These are phyloP conservation scores for Fraxinus anomala DNA, from an alignment of 257 asterid species.

Conservation along the genomic window DNA sequence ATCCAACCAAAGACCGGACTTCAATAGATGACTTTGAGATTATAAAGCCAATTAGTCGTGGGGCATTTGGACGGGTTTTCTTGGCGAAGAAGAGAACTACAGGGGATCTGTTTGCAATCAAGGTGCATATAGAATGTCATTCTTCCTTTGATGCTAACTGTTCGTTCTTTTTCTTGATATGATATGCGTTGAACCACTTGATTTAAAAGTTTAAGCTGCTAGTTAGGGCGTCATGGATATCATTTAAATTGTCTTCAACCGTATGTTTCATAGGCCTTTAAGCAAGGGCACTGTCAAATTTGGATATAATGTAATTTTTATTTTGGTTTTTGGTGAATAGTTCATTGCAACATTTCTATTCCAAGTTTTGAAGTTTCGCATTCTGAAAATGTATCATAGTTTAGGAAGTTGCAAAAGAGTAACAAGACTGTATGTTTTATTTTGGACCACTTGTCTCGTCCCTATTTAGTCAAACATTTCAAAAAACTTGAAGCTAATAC, in stretches of 20 bases:
- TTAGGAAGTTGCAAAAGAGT: neutral
- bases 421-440: neutral
- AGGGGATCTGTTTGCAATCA: slow-evolving; percentile 93
- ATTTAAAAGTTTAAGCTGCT: too few relatives aligned
- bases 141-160: slow-evolving; percentile 8
- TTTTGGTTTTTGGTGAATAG: neutral
- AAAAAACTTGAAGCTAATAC: neutral
- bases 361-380: neutral
- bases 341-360: neutral
- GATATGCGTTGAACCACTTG: neutral
- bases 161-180: neutral
- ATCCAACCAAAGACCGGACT: slow-evolving; percentile 88
- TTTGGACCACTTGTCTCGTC: neutral
- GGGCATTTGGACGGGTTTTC: slow-evolving; percentile 98
- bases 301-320: neutral
- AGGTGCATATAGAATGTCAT: slow-evolving; percentile 50
- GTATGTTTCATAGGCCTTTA: too few relatives aligned
- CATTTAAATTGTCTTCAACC: too few relatives aligned
- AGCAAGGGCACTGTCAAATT: neutral
- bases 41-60: slow-evolving; percentile 97
- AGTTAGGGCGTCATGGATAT: too few relatives aligned
- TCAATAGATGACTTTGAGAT: slow-evolving; percentile 98
- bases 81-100: slow-evolving; percentile 94
- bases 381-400: neutral
- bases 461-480: neutral